Base-by-base conservation (phyloP, 1,284 basidiomycete species). In the Ceratobasidium sp. region DNA sequence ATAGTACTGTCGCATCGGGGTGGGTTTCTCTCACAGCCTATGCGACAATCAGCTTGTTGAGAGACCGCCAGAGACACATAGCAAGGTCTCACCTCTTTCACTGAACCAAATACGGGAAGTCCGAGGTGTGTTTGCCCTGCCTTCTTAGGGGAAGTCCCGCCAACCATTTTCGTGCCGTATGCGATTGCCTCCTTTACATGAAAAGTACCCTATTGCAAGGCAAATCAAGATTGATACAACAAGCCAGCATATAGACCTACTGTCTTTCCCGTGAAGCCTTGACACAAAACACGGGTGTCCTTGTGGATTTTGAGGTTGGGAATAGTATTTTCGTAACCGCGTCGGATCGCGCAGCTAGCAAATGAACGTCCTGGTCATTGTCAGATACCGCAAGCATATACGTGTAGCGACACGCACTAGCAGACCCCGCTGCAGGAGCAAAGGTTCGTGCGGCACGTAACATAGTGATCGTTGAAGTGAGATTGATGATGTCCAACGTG, bases 201-300 rank as follows among this genome's bases (percentile, higher is more conserved):
- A 88, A 99, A 99, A 77, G 97, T 98, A 78, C 91, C 97, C 96
- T 98, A 77, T 32, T 43, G n/a, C 30, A 1, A 30, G 36, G 1
- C 1, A 30, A 21, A 58, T n/a, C n/a, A 6, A 65, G 50, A 16
- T 36, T 36, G 34, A 34, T 23, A 59, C 74, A 52, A 74, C 75
- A 72, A 72, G 32, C n/a, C 71, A 58, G 21, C 53, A 34, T 64
- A 52, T 21, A 32, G 34, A 79, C 91, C 78, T 76, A 94, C 96
- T 74, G 97, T 99, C 90, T 98, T 98, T 81, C 97, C 97, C 53
- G 96, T 98, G 80, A 97, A 91, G 62, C 95, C 95, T 81, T 97
- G 95, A 78, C 93, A 93, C 74, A 97, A 84, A 55, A 98, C 96
- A 81, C 89, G 95, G 76, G 97, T 97, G 83, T 99, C 94, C 81